Base-by-base conservation (phyloP, 2,329 filamentous ascomycete species). In the Cadophora sp. region DNA sequence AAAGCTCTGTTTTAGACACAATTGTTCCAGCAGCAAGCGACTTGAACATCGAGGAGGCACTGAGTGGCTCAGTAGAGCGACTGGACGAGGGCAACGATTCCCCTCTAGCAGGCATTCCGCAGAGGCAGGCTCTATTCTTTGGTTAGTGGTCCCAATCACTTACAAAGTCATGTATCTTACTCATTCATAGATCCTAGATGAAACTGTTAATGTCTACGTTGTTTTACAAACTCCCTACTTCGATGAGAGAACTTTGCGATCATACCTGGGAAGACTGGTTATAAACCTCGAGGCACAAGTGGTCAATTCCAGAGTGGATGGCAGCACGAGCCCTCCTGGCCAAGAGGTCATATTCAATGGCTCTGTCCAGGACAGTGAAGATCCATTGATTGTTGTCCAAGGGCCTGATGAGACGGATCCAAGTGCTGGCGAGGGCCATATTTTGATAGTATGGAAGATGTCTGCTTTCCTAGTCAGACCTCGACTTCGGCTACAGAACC, bases 91-190 rank as follows among this genome's bases (percentile, higher is more conserved):
- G 71, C 14, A 71, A 79, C 63, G 80, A 73, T 69, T 77, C 81
- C 70, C 80, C 80, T 72, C 80, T 82, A 68, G 82, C 90, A 61
- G 84, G 84, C 20, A 83, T 93, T 74, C 80, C 85, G 51, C 85
- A 87, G 73, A 84, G 91, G 71, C 84, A 90, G 47, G 83, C 84
- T 64, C 81, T 94, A 47, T 91, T 92, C 76, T 93, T 94, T 75
- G 91, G 91, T 93, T 82, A 72, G 85, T 78, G 56, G 67, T 72
- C 72, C 67, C 65, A 69, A 67, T 63, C 60, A 67, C 66, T 72
- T 73, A 71, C 70, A 72, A 74, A 71, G 72, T 69, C 75, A 71
- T 71, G 70, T 75, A 74, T 80, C 78, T 79, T 81, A 80, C 84
- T 85, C 78, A 85, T 81, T 79, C 75, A 73, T 79, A 84, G 80